Base-by-base conservation (phyloP, 2,329 filamentous ascomycete genomes). In the Catunica adiposa region DNA sequence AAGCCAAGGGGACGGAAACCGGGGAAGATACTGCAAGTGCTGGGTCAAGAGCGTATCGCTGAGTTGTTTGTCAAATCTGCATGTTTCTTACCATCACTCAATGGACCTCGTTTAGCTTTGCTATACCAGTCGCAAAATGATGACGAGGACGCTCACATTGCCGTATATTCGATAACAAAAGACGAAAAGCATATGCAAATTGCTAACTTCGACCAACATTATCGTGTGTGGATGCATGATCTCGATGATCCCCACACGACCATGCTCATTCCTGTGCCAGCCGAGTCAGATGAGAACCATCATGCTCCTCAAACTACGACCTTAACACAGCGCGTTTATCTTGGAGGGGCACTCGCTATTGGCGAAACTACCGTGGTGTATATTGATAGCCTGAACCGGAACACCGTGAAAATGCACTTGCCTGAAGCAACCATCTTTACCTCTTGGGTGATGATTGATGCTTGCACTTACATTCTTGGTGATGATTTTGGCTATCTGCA, bases 401-500 rank as follows among this genome's bases (percentile, higher is more conserved):
- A 80, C 34, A 76, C 75, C 11, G 76, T 88, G 11, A 78, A 82
- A 17, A 75, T 81, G 7, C 70, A 75, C 0, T 69, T 96, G 1
- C 73, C 79, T 0, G 82, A 90, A 56, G 79, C 89, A 0, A 88
- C 84, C 2, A 83, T 95, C 37, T 97, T 94, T 62, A 84, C 92
- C n/a, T 82, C 88, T 1, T 98, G 90, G 89, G 85, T 86, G 60
- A 80, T 83, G 62, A 82, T 92, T 53, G 86, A 97, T 63, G 79
- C 81, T 23, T 82, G 84, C 40, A 78, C 84, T 63, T 97, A 89
- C 70, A 73, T 96, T n/a, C 70, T 98, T 1, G 89, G 85, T 1
- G 92, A 98, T 65, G 89, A 96, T 62, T 96, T 92, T 64, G 90
- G 92, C 15, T 78, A 77, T 52, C 68, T 98, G 23, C 89, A 90